Base-by-base conservation (phyloP, 2,329 filamentous ascomycete genomes). In the Orbilia javanica region DNA sequence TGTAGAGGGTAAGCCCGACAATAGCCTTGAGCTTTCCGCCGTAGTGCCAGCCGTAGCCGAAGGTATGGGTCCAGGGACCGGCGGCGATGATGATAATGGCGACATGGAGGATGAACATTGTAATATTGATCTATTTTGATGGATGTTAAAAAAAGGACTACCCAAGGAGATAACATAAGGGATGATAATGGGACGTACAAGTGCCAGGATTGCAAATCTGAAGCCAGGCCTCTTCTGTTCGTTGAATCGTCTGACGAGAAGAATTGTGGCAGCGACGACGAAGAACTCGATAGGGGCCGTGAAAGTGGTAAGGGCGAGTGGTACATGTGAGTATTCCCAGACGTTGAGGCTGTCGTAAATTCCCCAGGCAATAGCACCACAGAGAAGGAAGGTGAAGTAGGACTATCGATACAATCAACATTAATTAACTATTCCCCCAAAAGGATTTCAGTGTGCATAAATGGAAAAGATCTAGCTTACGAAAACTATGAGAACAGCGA, bases 371-470 rank as follows among this genome's bases (percentile, higher is more conserved):
- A 71, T 50, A 2, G 66, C 48, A 11, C 48, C 73, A 20, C 73
- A 77, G 44, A 71, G 22, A 22, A 71, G 57, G n/a, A 77, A 77
- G 4, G 73, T 66, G 29, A 67, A 62, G 52, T 77, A 77, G 44
- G 65, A 60, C 72, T 76, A 22, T 13, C 10, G 4, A 34, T 11
- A 34, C n/a, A 10, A 13, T 39, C n/a, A 36, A 22, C 3, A 57
- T n/a, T n/a, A 34, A 34, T 10, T 10, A 1, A 52, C 1, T 52
- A 20, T n/a, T 15, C 39, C 5, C n/a, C n/a, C n/a, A n/a, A n/a
- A n/a, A 18, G 11, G 3, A 64, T 27, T 18, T n/a, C 20, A 65
- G 44, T 60, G 8, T 18, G 13, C 39, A 39, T 39, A 7, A 44
- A 7, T 36, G 31, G 27, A 7, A 44, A 7, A 39, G 20, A n/a